These are phyloP conservation scores for Celoporthe dispersa DNA, from an alignment of 2,329 filamentous ascomycete species.

Conservation along the genomic window DNA sequence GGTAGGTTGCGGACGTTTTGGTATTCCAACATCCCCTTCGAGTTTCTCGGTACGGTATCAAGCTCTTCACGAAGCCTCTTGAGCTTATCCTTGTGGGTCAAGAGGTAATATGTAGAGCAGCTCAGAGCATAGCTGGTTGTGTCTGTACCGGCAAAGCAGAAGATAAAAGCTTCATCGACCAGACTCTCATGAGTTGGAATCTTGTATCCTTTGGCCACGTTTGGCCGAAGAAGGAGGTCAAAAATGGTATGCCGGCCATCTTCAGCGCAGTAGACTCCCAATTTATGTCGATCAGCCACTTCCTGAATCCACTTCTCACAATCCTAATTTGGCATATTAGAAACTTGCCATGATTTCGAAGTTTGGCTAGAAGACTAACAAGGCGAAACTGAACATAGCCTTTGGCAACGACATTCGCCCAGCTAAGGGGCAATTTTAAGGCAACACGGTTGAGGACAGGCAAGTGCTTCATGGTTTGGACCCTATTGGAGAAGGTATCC, in stretches of 20 bases:
- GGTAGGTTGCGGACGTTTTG: neutral
- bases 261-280: slow-evolving; percentile 9
- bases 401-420: neutral
- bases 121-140: slow-evolving; percentile 11
- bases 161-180: slow-evolving; percentile 10
- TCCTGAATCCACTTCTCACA: slow-evolving; percentile 10
- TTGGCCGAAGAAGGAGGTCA: slow-evolving; percentile 12
- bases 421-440: neutral
- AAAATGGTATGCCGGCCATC: slow-evolving; percentile 9
- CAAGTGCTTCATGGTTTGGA: neutral
- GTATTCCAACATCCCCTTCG: neutral
- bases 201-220: neutral
- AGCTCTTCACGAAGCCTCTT: slow-evolving; percentile 10
- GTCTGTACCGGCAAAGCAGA: slow-evolving; percentile 18
- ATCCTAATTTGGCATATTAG: neutral
- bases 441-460: slow-evolving; percentile 6
- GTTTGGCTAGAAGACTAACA: neutral
- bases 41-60: neutral
- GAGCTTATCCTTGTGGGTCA: slow-evolving; percentile 1
- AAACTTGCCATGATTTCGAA: neutral
- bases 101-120: slow-evolving; percentile 13
- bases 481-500: slow-evolving; percentile 6
- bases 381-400: neutral
- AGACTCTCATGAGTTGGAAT: slow-evolving; percentile 3
- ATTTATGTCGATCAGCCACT: neutral